Evolutionary conservation across 2,329 filamentous ascomycete genomes (phyloP).

Genomic region (Scopulariopsis brevicaulis): DNA sequence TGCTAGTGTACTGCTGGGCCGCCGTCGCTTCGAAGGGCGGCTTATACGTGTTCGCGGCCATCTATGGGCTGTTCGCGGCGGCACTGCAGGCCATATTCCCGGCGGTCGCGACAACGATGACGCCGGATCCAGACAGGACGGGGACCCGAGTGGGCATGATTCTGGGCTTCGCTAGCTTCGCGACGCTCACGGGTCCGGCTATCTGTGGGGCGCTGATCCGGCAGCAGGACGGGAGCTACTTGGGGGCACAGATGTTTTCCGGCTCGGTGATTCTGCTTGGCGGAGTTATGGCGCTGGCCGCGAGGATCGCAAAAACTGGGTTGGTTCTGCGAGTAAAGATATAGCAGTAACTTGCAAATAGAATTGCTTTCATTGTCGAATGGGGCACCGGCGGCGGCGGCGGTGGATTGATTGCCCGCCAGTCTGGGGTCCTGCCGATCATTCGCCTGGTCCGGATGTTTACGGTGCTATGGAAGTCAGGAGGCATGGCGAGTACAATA

Average conservation of each 20-base stretch:
- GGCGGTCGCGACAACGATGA: constrained; percentile 30
- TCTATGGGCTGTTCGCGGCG: constrained; percentile 39
- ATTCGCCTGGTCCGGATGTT: too few relatives aligned
- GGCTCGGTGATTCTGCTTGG: constrained; percentile 5
- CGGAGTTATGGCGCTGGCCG: constrained; percentile 18
- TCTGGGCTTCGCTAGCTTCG: constrained; percentile 17
- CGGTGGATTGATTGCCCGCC: too few relatives aligned
- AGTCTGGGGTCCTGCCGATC: too few relatives aligned
- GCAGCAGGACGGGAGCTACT: not conserved
- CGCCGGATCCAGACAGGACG: constrained; percentile 16
- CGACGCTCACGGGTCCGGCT: constrained; percentile 15
- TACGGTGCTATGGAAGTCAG: too few relatives aligned
- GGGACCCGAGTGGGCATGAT: constrained; percentile 24
- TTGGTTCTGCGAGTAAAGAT: not conserved
- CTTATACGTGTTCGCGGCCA: constrained; percentile 17
- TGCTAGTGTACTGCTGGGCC: constrained; percentile 18
- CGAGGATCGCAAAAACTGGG: not conserved
- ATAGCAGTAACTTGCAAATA: not conserved
- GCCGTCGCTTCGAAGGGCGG: constrained; percentile 12
- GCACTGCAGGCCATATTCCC: constrained; percentile 40
- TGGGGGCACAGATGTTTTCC: constrained; percentile 1
- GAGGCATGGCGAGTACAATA: too few relatives aligned
- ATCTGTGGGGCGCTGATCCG: constrained; percentile 15
- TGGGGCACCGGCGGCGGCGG: too few relatives aligned
- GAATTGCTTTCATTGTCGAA: not conserved